Conservation (phyloP, 306 rosid genomes). For the Oemleria cerasiformis region DNA sequence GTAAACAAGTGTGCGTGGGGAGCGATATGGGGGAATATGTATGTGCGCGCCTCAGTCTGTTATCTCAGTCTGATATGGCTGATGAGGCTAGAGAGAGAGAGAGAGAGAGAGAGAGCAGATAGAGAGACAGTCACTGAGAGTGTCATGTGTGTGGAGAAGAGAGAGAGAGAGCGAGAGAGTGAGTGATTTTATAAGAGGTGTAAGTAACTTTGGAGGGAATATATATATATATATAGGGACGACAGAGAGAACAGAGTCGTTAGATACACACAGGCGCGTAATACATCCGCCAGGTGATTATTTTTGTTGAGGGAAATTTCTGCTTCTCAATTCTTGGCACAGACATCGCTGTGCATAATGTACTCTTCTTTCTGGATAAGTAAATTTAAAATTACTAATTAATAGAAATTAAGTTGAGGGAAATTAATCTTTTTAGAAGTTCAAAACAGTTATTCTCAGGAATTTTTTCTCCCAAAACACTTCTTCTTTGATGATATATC, state of each 20-base stretch:
- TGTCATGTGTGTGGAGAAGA: neutral
- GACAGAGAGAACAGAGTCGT: slow-evolving; percentile 3
- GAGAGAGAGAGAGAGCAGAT: slow-evolving; percentile 25
- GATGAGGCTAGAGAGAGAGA: slow-evolving; percentile 12
- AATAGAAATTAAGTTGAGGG: too few species aligned
- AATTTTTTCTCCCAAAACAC: too few species aligned
- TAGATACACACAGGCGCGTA: neutral
- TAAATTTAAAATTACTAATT: too few species aligned
- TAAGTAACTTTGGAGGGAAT: slow-evolving; percentile 14
- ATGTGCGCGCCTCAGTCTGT: slow-evolving; percentile 13
- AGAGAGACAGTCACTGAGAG: too few species aligned
- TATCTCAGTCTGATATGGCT: neutral
- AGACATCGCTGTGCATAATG: too few species aligned
- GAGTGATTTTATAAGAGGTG: slow-evolving; percentile 22
- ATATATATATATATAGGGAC: slow-evolving; percentile 16
- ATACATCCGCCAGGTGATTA: too few species aligned
- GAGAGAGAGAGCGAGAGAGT: slow-evolving; percentile 20
- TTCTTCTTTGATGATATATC: too few species aligned
- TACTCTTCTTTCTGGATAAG: too few species aligned
- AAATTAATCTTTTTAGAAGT: too few species aligned
- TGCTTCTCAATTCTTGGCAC: too few species aligned
- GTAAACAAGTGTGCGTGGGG: slow-evolving; percentile 35
- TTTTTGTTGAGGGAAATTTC: too few species aligned
- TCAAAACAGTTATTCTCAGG: too few species aligned
- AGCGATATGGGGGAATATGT: slow-evolving; percentile 16